phyloP scores from a whole-genome alignment of 345 rosid genomes.

The Atalantia buxifolia region DNA sequence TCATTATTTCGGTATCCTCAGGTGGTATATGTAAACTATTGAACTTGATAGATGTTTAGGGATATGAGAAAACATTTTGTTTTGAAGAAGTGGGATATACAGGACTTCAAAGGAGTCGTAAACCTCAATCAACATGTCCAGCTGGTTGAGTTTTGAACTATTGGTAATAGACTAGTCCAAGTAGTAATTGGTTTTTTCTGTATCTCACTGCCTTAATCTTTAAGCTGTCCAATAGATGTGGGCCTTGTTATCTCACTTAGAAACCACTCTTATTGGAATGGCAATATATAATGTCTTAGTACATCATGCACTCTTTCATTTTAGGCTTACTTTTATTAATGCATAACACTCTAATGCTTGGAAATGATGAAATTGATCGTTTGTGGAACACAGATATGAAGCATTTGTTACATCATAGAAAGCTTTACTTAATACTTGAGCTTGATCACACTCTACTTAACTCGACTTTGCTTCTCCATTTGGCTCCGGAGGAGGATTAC shows the following conservation, averaged over 20 bases:
- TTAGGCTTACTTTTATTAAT: neutral
- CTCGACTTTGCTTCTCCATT: slow-evolving; percentile 53
- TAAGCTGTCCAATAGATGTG: neutral
- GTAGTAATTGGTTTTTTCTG: neutral
- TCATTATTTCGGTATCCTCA: neutral
- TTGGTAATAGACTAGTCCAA: neutral
- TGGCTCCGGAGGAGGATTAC: slow-evolving; percentile 71
- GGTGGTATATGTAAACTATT: neutral
- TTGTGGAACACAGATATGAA: slow-evolving; percentile 57
- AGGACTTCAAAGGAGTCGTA: neutral
- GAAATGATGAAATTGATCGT: slow-evolving; percentile 60
- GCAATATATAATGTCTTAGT: neutral
- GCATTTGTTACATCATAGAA: slow-evolving; percentile 48
- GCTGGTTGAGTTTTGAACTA: neutral
- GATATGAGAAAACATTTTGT: neutral
- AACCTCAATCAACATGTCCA: neutral
- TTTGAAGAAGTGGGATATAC: neutral
- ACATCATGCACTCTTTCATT: neutral
- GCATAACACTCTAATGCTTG: slow-evolving; percentile 41
- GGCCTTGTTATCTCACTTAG: neutral
- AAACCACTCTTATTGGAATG: neutral
- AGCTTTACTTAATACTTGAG: slow-evolving; percentile 81
- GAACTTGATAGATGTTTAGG: neutral
- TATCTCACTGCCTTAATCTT: neutral
- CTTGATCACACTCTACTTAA: slow-evolving; percentile 86